These are phyloP conservation scores for Cornus kousa DNA, from an alignment of 148 eudicot genomes.

Conservation along the genomic window DNA sequence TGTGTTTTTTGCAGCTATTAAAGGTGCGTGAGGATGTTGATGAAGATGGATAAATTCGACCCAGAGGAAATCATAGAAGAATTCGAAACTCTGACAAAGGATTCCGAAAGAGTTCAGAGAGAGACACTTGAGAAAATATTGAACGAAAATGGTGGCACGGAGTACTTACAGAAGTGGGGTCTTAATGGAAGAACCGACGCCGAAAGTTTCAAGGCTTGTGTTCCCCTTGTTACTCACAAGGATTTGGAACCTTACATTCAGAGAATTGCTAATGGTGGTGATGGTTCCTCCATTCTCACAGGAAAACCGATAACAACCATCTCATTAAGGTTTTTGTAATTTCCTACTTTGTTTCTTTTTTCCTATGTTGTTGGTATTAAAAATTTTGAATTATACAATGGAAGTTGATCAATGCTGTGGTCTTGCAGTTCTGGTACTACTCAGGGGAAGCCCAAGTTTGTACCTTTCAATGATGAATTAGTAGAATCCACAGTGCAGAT, in stretches of 20 bases:
- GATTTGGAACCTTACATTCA: constrained; percentile 44
- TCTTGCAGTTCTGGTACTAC: constrained; percentile 86
- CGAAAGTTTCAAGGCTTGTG: constrained; percentile 38
- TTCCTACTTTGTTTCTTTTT: not conserved
- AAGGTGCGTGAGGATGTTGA: not conserved
- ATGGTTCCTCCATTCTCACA: constrained; percentile 34
- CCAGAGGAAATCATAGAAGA: not conserved
- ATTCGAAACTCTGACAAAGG: not conserved
- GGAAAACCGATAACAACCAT: constrained; percentile 38
- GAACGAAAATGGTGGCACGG: not conserved
- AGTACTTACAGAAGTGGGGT: not conserved
- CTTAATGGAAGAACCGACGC: constrained; percentile 22
- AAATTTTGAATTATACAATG: not conserved
- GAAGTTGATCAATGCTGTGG: constrained; percentile 3
- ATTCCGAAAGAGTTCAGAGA: not conserved
- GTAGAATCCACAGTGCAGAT: constrained; percentile 76
- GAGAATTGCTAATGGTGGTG: constrained; percentile 46
- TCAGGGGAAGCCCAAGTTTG: constrained; percentile 83
- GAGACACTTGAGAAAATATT: not conserved
- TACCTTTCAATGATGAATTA: constrained; percentile 81
- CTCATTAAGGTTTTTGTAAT: constrained; percentile 33
- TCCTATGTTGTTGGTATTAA: not conserved
- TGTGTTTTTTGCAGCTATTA: not conserved
- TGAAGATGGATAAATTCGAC: not conserved
- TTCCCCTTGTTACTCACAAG: constrained; percentile 36